A percentile compares a stretch with the other conserved stretches of the same genome.
These are phyloP conservation scores for Kandelia obovata DNA, from an alignment of 345 rosid genomes.

Conservation along the genomic window DNA sequence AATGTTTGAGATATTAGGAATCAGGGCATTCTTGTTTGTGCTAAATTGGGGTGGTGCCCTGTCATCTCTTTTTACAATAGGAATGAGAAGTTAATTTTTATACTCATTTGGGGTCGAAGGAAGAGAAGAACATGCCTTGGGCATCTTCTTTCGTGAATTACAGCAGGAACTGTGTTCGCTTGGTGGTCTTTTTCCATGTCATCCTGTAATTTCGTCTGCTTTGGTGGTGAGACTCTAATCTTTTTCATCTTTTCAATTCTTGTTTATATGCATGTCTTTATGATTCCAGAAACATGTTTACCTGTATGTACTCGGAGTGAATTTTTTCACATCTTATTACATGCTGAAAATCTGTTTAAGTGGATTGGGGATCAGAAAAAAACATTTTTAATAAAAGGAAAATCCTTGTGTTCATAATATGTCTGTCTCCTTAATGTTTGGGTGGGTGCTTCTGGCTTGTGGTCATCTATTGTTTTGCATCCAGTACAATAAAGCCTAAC, in stretches of 20 bases:
- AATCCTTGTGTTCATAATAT: no score
- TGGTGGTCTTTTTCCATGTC: slow-evolving; percentile 72
- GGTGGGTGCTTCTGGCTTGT: no score
- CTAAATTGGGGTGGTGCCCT: not conserved
- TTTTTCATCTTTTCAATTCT: not conserved
- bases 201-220: slow-evolving; percentile 57
- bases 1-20: not conserved
- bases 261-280: not conserved
- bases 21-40: not conserved
- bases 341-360: not conserved
- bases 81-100: slow-evolving; percentile 8
- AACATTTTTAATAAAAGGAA: no score
- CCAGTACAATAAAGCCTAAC: no score
- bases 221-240: slow-evolving; percentile 29
- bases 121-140: slow-evolving; percentile 71
- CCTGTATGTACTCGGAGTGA: not conserved
- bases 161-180: slow-evolving; percentile 56
- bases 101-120: slow-evolving; percentile 19
- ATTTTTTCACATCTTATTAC: not conserved
- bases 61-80: slow-evolving; percentile 26
- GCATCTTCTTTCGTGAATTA: slow-evolving; percentile 57
- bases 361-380: not conserved
- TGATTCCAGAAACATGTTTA: slow-evolving; percentile 1
- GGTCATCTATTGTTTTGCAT: no score
- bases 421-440: no score